Base-by-base conservation (phyloP, 2,329 filamentous ascomycete genomes). In the Anthostomella pinea region DNA sequence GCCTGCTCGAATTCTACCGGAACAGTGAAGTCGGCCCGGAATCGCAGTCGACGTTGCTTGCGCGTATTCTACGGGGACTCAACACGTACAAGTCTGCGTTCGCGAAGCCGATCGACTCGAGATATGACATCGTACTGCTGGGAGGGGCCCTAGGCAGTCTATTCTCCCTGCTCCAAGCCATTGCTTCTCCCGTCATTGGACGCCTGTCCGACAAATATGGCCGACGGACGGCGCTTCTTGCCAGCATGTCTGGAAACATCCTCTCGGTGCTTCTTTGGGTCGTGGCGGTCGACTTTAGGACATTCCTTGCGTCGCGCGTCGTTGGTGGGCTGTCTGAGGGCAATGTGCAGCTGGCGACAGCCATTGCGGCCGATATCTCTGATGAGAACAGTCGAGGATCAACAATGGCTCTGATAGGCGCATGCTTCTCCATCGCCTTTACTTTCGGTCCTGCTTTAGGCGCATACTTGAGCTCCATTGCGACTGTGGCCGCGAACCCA, bases 21-120 rank as follows among this genome's bases (percentile, higher is more conserved):
- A 83, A 87, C 59, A 80, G 82, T 64, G 90, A 96, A 65, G 75
- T 76, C 25, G 55, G 66, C 26, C 59, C 63, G 10, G 53, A 61
- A 31, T 67, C 68, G 36, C 66, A 63, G 33, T 59, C 63, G n/a
- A 64, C 47, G 59, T 67, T 95, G 20, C 81, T 98, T 16, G 83
- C 88, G 45, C 78, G 77, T 43, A 80, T 97, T 38, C 77, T 98
- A 45, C 72, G 75, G 52, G 90, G 85, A 51, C 77, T 98, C 34
- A 96, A 98, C 60, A 75, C 86, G 29, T 98, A 98, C 77, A 98
- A 98, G 66, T 84, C 90, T 49, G 79, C 87, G 39, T 98, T 98
- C 59, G 82, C 87, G 27, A 83, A 83, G 37, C 90, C 91, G 28
- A 97, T 98, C 63, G 91, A 95, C 58, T 90, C 90, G 39, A 83